A percentile compares a stretch with the other conserved stretches of the same genome.
phyloP scores from a whole-genome alignment of 1,284 basidiomycete species.

The Pholiota adiposa region DNA sequence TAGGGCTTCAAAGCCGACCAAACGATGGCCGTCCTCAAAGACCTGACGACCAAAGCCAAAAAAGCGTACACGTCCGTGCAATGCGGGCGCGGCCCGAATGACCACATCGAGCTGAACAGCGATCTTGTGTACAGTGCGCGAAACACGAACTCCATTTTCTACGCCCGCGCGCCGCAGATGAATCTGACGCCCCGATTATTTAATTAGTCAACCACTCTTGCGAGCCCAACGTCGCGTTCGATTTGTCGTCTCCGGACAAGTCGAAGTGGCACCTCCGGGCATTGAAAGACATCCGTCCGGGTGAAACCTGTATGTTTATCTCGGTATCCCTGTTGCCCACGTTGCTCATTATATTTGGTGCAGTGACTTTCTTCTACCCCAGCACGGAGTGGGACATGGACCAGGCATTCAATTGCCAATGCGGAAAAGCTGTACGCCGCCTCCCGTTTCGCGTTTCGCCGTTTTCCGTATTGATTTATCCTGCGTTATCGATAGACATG shows the following conservation, averaged over 20 bases:
- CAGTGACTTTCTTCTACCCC: conserved; percentile 70
- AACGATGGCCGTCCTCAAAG: conserved; percentile 33
- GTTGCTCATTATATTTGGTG: conserved; percentile 6
- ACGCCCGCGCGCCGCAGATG: neutral
- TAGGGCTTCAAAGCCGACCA: conserved; percentile 41
- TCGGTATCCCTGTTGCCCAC: neutral
- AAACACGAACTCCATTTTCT: neutral
- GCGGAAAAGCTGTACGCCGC: conserved; percentile 42
- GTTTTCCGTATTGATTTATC: neutral
- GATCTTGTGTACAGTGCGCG: conserved; percentile 61
- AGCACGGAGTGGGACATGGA: conserved; percentile 77
- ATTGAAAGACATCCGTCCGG: conserved; percentile 41
- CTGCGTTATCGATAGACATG: conserved; percentile 33
- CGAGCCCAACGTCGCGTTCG: conserved; percentile 61
- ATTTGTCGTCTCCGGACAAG: conserved; percentile 45
- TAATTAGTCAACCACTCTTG: conserved; percentile 65
- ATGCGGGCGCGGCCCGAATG: conserved; percentile 41
- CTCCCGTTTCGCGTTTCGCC: neutral
- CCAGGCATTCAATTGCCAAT: conserved; percentile 63
- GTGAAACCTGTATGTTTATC: conserved; percentile 42
- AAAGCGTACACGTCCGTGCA: conserved; percentile 49
- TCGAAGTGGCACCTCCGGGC: conserved; percentile 44
- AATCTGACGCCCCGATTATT: neutral
- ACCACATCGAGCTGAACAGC: conserved; percentile 66
- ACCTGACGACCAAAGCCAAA: conserved; percentile 29